Conservation (phyloP, 2,329 filamentous ascomycete genomes). For the Intubia oerlemansii region DNA sequence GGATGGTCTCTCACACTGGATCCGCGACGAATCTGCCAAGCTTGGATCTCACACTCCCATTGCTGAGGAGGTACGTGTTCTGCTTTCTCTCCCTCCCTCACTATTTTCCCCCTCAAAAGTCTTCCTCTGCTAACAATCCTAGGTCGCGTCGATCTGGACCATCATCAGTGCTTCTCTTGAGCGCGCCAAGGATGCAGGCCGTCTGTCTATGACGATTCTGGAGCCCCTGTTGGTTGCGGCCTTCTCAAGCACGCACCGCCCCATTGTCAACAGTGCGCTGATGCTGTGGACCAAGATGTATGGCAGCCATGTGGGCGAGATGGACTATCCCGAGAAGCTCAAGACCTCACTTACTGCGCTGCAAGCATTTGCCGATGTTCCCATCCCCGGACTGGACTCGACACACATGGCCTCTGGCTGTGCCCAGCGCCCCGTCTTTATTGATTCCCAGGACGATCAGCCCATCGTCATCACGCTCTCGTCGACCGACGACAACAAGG, state of each 20-base stretch:
- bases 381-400: constrained; percentile 21
- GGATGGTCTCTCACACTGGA: constrained; percentile 37
- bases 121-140: too few species aligned
- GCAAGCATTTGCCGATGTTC: constrained; percentile 26
- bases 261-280: constrained; percentile 27
- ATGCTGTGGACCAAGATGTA: constrained; percentile 51
- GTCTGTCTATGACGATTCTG: too few species aligned
- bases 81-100: too few species aligned
- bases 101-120: neutral
- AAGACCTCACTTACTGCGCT: constrained; percentile 39
- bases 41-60: too few species aligned
- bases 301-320: constrained; percentile 26
- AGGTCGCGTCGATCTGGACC: too few species aligned
- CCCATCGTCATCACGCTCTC: constrained; percentile 10
- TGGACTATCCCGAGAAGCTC: constrained; percentile 45
- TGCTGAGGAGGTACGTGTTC: too few species aligned
- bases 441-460: constrained; percentile 31
- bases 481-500: constrained; percentile 10
- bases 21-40: constrained; percentile 43
- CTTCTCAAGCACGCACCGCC: constrained; percentile 34
- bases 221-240: constrained; percentile 32
- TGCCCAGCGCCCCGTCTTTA: constrained; percentile 19
- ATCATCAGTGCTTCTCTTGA: too few species aligned
- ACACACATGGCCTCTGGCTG: constrained; percentile 15
- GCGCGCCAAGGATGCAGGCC: too few species aligned